These are phyloP conservation scores for Aphanomyces invadans DNA, from an alignment of 352 stramenopile genomes.

Conservation along the genomic window DNA sequence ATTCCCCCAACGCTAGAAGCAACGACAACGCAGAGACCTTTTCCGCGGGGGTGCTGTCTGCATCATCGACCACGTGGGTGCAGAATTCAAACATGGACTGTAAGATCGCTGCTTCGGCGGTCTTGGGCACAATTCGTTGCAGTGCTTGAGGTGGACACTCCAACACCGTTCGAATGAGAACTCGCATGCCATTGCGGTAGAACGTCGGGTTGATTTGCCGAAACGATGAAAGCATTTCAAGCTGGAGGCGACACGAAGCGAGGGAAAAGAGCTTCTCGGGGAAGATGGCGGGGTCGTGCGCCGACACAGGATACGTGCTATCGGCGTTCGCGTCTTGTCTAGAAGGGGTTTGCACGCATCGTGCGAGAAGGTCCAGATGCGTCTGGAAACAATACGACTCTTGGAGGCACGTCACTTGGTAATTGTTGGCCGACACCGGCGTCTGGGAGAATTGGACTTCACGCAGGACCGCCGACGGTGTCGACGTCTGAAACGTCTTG, in stretches of 20 bases:
- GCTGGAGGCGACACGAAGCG: slow-evolving; percentile 7
- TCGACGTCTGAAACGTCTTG: slow-evolving; percentile 12
- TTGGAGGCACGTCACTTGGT: slow-evolving; percentile 1
- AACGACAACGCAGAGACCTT: slow-evolving; percentile 38
- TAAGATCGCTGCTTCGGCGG: slow-evolving; percentile 16
- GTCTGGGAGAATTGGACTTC: neutral
- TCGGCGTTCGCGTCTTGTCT: neutral
- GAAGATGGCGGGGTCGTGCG: slow-evolving; percentile 4
- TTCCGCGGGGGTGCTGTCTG: slow-evolving; percentile 26
- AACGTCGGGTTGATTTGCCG: slow-evolving; percentile 20
- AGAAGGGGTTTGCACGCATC: neutral
- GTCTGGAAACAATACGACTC: slow-evolving; percentile 3
- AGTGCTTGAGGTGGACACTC: slow-evolving; percentile 17
- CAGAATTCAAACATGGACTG: slow-evolving; percentile 8
- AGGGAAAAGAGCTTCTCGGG: slow-evolving; percentile 23
- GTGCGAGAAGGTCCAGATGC: slow-evolving; percentile 14
- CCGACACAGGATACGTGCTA: slow-evolving; percentile 1
- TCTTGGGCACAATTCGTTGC: slow-evolving; percentile 6
- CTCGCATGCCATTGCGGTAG: slow-evolving; percentile 13
- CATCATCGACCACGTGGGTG: neutral
- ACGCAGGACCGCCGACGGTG: slow-evolving; percentile 7
- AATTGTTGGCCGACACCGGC: neutral
- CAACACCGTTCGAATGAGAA: slow-evolving; percentile 12
- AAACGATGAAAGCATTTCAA: slow-evolving; percentile 24
- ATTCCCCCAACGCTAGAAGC: slow-evolving; percentile 47